Percentiles rank a stretch among this genome's conserved stretches.
Evolutionary conservation across 345 rosid genomes (phyloP).

Genomic region (Moricandia moricandioides): DNA sequence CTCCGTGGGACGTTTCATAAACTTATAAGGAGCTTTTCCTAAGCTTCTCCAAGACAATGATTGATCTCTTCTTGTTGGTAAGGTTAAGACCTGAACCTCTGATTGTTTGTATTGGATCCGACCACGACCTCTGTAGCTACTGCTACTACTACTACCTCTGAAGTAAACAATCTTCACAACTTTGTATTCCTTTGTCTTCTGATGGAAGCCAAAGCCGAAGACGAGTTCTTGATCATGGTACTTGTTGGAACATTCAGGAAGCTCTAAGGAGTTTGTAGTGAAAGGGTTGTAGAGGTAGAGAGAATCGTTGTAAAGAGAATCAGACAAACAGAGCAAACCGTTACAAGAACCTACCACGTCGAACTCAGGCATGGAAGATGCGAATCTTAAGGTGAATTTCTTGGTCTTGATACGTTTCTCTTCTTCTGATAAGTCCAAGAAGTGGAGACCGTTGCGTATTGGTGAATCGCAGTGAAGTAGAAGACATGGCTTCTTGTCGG

Average conservation of each 20-base stretch:
- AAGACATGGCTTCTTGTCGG: constrained; percentile 44
- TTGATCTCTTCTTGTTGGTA: constrained; percentile 34
- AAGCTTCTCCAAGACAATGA: constrained; percentile 60
- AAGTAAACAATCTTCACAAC: constrained; percentile 60
- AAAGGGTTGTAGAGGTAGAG: constrained; percentile 59
- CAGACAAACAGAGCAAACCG: constrained; percentile 56
- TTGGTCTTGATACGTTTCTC: constrained; percentile 36
- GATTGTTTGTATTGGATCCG: constrained; percentile 44
- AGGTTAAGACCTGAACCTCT: constrained; percentile 55
- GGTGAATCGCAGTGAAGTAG: constrained; percentile 63
- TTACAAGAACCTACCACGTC: constrained; percentile 58
- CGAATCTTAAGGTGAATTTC: constrained; percentile 42
- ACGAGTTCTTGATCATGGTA: constrained; percentile 48
- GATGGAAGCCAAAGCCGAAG: constrained; percentile 63
- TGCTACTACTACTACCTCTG: constrained; percentile 26
- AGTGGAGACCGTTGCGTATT: constrained; percentile 50
- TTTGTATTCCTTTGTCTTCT: constrained; percentile 49
- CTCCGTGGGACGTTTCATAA: constrained; percentile 56
- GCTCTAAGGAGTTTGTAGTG: constrained; percentile 41
- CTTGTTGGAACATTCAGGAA: constrained; percentile 42
- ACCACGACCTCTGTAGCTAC: constrained; percentile 30
- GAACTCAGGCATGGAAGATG: constrained; percentile 46
- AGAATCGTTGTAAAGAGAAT: constrained; percentile 44
- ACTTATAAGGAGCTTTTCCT: constrained; percentile 61
- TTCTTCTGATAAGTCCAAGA: constrained; percentile 47